A percentile compares a stretch with the other conserved stretches of the same genome.
Evolutionary conservation across 202 grass and related monocot genomes (phyloP).

Genomic region (Saccharum hybrid): DNA sequence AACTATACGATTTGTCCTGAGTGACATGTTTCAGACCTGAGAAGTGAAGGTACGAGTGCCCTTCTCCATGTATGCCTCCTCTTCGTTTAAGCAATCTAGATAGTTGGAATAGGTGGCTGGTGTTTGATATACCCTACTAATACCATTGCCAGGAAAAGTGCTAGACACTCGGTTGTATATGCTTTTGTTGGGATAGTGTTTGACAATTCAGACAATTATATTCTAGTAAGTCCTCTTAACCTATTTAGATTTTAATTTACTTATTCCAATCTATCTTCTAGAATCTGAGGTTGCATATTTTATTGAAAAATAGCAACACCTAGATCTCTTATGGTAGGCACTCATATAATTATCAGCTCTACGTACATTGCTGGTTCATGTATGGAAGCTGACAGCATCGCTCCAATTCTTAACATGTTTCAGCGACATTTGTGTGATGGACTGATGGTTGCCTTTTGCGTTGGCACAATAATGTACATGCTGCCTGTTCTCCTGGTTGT

Average conservation of each 20-base stretch:
- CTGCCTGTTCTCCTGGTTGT: neutral
- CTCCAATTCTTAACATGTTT: slow-evolving; percentile 18
- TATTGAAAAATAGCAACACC: slow-evolving; percentile 8
- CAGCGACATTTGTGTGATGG: neutral
- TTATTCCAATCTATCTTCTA: slow-evolving; percentile 24
- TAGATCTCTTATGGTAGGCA: slow-evolving; percentile 8
- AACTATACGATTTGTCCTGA: slow-evolving; percentile 99
- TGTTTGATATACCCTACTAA: slow-evolving; percentile 42
- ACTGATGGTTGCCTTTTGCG: neutral
- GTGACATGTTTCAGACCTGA: slow-evolving; percentile 90
- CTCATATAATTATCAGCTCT: slow-evolving; percentile 24
- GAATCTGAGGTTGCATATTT: slow-evolving; percentile 38
- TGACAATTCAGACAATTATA: slow-evolving; percentile 96
- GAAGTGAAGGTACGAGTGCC: slow-evolving; percentile 84
- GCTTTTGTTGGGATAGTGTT: slow-evolving; percentile 99
- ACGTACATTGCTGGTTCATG: neutral
- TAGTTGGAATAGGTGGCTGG: slow-evolving; percentile 31
- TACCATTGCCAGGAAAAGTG: slow-evolving; percentile 86
- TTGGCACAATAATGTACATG: slow-evolving; percentile 20
- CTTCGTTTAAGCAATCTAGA: slow-evolving; percentile 33
- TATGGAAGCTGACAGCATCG: neutral
- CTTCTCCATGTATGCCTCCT: slow-evolving; percentile 88
- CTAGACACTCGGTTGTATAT: slow-evolving; percentile 95
- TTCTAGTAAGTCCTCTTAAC: slow-evolving; percentile 76
- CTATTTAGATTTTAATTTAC: slow-evolving; percentile 15